Base-by-base conservation (phyloP, 441 rosid species). In the Gossypium laxum region DNA sequence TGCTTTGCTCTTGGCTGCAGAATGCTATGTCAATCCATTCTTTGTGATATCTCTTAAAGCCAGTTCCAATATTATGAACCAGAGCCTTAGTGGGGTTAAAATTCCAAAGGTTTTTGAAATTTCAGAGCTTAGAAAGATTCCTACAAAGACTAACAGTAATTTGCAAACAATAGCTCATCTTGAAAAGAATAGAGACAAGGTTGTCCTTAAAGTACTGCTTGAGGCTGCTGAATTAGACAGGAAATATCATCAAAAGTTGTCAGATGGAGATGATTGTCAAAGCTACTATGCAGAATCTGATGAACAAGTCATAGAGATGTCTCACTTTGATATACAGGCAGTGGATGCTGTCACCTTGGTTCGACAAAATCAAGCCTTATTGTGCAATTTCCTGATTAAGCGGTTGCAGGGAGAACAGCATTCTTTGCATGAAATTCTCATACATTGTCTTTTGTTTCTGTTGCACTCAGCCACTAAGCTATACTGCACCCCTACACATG, bases 1-100 rank as follows among this genome's bases (percentile, higher is more conserved):
- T 85, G 95, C 97, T 72, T 81, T 91, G 79, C 91, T 91, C 71
- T 79, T 88, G 83, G 95, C 97, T 52, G 97, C 95, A 54, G 97
- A 91, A 82, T 91, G 97, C 80, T 88, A 91, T 75, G 86, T 91
- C 78, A 91, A 89, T 78, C 95, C 97, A 1, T 89, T 84, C 78
- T 91, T 91, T 74, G 77, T 89, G 85, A 80, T 74, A 70, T 86
- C 92, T 32, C 80, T 80, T 63, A 76, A 70, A 61, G 76, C 83
- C 75, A 55, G 82, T 73, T 60, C 84, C 72, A 80, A 75, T 19
- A 43, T 56, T 45, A 62, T 65, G 64, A 75, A 67, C 58, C 65
- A 78, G 22, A 77, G 76, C 30, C 19, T 51, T 43, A 47, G 70
- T 38, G 75, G 77, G 50, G 22, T 74, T 69, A 74, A 64, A 72